Evolutionary conservation across 257 asterid species (phyloP), one percentile per base, ranked within the genome.

Genomic region (Solanum chilense): DNA sequence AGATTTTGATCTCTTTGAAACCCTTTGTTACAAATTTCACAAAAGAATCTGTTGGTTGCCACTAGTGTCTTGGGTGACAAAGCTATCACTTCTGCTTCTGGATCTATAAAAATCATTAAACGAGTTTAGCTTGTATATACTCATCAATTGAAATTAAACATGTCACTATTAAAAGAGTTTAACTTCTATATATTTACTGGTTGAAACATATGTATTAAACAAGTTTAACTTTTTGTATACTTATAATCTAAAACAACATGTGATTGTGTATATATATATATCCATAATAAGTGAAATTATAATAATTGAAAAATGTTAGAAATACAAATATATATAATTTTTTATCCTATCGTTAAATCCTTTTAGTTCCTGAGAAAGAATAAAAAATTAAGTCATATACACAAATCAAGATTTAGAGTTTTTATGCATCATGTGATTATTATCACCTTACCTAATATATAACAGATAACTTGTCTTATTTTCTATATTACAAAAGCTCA

Each of bases 1-100:
- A 96, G 93, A 77, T 96, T 96, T 75, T 96, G 99, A 85, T 96
- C 98, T 74, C 99, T 93, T 84, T 94, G 98, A 44, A 96, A 96
- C 86, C 99, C 99, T 90, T 96, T 96, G 91, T 91, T 93, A 90
- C 99, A 96, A 7, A 96, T 86, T 84, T 96, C 99, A 87, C 99
- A 96, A 37, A 95, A 93, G 68, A 94, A 96, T 92, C 99, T 93
- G 93, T 95, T 95, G 2, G 98, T 94, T 37, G 98, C 98, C 85
- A 95, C 4, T 0, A 97, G 95, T 2, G 95, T 73, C 91, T 88
- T 94, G 12, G 99, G 99, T 10, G 99, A 95, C 68, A 97, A 89
- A 85, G 98, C 94, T 86, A 97, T 91, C 85, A 95, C 99, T 94
- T 97, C 99, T 87, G 98, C 92, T 80, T 92, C 97, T 29, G 99